Evolutionary conservation across 2,329 filamentous ascomycete species (phyloP), one percentile per base, ranked within the genome.

Genomic region (Lecanoromycetidae sp.): DNA sequence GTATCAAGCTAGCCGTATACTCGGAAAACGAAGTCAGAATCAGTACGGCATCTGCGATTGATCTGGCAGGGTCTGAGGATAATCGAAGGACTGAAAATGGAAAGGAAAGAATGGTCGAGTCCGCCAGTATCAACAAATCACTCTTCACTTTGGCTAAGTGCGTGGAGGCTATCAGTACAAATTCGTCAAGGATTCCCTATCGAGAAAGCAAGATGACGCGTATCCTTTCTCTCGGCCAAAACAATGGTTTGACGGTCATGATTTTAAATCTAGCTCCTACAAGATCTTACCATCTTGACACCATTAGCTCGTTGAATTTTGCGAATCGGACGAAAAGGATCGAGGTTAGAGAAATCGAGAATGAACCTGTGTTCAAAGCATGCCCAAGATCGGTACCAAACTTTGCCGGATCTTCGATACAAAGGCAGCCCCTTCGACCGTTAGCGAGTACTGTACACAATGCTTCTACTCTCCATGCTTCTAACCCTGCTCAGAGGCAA

Each of bases 141-240:
- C 72, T 96, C 5, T 96, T 96, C 58, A 88, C 95, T 15, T 69
- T 96, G 40, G 90, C 87, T 35, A 87, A 94, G 62, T 96, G 90
- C 58, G 90, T 96, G 44, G 90, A 96, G 61, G 90, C 90, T 47
- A 96, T 96, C 60, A 84, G 83, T 58, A 79, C 77, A 61, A 80
- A 80, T 58, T 76, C 80, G 51, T 63, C 66, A 57, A 78, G 90
- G 27, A 90, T 96, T 58, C 90, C 91, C 0, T 96, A 94, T 63
- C 76, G 90, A 48, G 90, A 95, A 62, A 91, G 84, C 45, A 95
- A 96, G 70, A 95, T 96, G 90, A 96, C 91, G 1, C 77, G 90
- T 38, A 95, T 96, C 46, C 67, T 96, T 22, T 90, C 84, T 0
- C 68, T 96, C 13, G 37, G 90, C 2, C 90, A 95, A 67, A 95